Conservation (phyloP, 2,329 filamentous ascomycete genomes). For the Leptographium radiaticola region DNA sequence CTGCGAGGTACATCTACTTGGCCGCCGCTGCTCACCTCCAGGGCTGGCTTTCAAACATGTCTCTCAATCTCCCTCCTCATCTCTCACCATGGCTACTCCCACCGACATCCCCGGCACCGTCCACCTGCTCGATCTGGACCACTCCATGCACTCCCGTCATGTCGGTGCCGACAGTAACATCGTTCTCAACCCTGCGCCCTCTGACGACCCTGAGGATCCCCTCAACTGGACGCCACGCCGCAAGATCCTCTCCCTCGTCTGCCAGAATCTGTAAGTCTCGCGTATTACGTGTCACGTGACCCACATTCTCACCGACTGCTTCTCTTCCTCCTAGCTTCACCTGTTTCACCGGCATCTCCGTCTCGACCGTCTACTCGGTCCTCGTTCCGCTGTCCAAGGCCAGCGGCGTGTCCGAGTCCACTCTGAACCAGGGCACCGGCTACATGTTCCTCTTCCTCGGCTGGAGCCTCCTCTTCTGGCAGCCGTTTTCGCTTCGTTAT, state of each 20-base stretch:
- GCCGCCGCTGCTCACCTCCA: no score
- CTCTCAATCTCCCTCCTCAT: no score
- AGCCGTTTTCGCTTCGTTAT: slow-evolving; percentile 30
- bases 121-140: slow-evolving; percentile 23
- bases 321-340: not conserved
- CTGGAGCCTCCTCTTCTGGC: slow-evolving; percentile 31
- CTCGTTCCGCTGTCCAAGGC: slow-evolving; percentile 28
- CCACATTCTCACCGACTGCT: no score
- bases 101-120: slow-evolving; percentile 23
- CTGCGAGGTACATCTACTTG: no score
- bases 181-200: slow-evolving; percentile 33
- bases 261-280: slow-evolving; percentile 25
- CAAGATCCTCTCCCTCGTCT: slow-evolving; percentile 26
- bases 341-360: slow-evolving; percentile 25
- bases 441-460: slow-evolving; percentile 29
- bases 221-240: slow-evolving; percentile 25
- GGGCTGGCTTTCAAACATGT: no score
- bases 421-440: slow-evolving; percentile 35
- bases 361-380: slow-evolving; percentile 17
- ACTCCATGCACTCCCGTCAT: not conserved
- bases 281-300: not conserved
- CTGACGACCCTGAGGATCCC: slow-evolving; percentile 33
- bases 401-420: slow-evolving; percentile 28
- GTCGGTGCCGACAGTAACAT: slow-evolving; percentile 16
- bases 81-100: no score